Evolutionary conservation across 768 basidiomycete species (phyloP), one percentile per base, ranked within the genome.

Genomic region (Hortiboletus campestris): DNA sequence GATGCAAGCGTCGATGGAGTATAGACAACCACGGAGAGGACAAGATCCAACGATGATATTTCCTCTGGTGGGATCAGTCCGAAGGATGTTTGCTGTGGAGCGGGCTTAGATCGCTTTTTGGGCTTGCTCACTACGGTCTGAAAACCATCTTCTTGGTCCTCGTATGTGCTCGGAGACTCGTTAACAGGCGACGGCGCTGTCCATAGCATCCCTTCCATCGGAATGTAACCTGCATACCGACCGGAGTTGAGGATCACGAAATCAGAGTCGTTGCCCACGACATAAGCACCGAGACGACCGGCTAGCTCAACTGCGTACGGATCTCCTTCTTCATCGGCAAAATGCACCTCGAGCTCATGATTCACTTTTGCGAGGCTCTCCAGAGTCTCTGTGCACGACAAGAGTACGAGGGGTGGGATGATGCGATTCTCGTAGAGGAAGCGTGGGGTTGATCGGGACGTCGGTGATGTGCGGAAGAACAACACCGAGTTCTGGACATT

Each of bases 291-390:
- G 12, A 91, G 70, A 46, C 81, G 78, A 14, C 84, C 90, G 11
- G 91, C 91, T 9, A 94, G 77, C 61, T 90, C 90, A 7, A 93
- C 90, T n/a, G 87, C 84, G 62, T 83, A 91, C 3, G 89, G 88
- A 68, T 92, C 91, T 11, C 83, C 89, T 68, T 93, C 91, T 69
- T 85, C 85, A 61, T 92, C 89, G 7, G 90, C 89, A 57, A 86
- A 85, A 67, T 87, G 82, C 8, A 91, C 61, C 39, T 84, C 74
- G 19, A 90, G 65, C 6, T 62, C 61, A 19, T 73, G 60, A 2
- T 68, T 72, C 14, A 60, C 56, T n/a, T 70, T 60, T 49, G 72
- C 65, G 11, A 85, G 53, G 12, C 58, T 58, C 42, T 75, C 63
- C 3, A 93, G 70, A 10, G 82, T 80, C 44, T 82, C 74, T 2